phyloP scores from a whole-genome alignment of 1,284 basidiomycete genomes.

The Ganoderma meredithae region DNA sequence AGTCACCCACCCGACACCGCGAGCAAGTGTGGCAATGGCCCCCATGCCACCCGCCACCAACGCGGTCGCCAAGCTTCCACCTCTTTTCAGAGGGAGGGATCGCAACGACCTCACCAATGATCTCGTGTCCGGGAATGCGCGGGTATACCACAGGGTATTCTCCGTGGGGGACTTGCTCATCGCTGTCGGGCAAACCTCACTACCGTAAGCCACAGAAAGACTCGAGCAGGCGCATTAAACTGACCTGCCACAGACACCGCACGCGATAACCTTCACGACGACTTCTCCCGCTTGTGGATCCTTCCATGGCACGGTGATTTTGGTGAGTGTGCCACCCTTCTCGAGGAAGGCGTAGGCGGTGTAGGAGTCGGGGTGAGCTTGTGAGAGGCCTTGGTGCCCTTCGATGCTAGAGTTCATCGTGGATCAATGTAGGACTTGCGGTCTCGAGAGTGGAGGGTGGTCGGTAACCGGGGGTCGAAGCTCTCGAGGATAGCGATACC shows the following conservation, averaged over 20 bases:
- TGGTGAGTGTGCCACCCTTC: slow-evolving; percentile 28
- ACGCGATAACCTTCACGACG: slow-evolving; percentile 39
- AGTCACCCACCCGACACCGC: slow-evolving; percentile 35
- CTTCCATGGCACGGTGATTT: slow-evolving; percentile 36
- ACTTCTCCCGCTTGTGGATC: slow-evolving; percentile 34
- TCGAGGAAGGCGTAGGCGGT: slow-evolving; percentile 36
- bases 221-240: background rate
- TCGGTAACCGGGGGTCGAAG: background rate
- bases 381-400: background rate
- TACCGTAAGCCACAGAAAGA: background rate
- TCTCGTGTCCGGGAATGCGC: slow-evolving; percentile 39
- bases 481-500: background rate
- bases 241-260: slow-evolving; percentile 39
- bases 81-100: slow-evolving; percentile 28
- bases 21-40: slow-evolving; percentile 38
- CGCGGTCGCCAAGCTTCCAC: slow-evolving; percentile 40
- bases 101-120: slow-evolving; percentile 39
- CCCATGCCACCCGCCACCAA: slow-evolving; percentile 40
- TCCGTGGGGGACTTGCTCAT: slow-evolving; percentile 30
- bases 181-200: slow-evolving; percentile 23
- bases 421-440: background rate
- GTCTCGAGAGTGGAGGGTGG: background rate
- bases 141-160: slow-evolving; percentile 26
- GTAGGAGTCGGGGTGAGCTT: slow-evolving; percentile 33
- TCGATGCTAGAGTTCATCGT: background rate